phyloP scores from a whole-genome alignment of 768 basidiomycete genomes.

The Agrocybe chaxingu region DNA sequence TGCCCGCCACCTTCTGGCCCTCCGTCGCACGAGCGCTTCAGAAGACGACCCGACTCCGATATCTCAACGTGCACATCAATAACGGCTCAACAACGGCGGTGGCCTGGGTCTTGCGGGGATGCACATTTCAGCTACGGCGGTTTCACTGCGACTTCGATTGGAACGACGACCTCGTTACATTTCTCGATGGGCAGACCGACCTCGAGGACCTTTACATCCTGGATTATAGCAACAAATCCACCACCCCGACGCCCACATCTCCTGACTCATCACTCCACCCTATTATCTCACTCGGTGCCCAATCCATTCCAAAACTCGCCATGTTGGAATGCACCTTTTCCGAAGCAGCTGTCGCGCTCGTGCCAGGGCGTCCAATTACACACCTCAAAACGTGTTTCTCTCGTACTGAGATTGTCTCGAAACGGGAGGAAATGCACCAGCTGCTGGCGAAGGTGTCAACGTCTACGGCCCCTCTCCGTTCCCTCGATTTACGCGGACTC shows the following conservation, averaged over 20 bases:
- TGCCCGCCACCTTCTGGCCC: conserved; percentile 43
- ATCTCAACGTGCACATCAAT: conserved; percentile 48
- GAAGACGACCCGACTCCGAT: conserved; percentile 42
- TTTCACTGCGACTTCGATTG: conserved; percentile 69
- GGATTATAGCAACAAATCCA: conserved; percentile 35
- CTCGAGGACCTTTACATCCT: conserved; percentile 49
- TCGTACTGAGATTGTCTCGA: conserved; percentile 40
- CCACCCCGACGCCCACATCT: conserved; percentile 20
- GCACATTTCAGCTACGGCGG: conserved; percentile 50
- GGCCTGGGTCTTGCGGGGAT: conserved; percentile 39
- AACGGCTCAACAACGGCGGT: conserved; percentile 30
- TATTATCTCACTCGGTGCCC: conserved; percentile 19
- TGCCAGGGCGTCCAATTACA: conserved; percentile 56
- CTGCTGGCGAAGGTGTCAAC: conserved; percentile 45
- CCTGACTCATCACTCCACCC: conserved; percentile 13
- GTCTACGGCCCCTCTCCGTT: conserved; percentile 41
- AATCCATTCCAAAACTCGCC: conserved; percentile 45
- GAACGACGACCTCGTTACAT: conserved; percentile 52
- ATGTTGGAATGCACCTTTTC: conserved; percentile 66
- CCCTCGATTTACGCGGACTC: conserved; percentile 66
- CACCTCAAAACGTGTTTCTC: conserved; percentile 72
- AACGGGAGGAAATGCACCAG: conserved; percentile 47
- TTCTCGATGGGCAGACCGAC: conserved; percentile 44
- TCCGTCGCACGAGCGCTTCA: conserved; percentile 47
- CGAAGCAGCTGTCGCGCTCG: conserved; percentile 55